Evolutionary conservation across 169 alveolate species (phyloP).

Genomic region (Pseudocohnilembus persalinus): DNA sequence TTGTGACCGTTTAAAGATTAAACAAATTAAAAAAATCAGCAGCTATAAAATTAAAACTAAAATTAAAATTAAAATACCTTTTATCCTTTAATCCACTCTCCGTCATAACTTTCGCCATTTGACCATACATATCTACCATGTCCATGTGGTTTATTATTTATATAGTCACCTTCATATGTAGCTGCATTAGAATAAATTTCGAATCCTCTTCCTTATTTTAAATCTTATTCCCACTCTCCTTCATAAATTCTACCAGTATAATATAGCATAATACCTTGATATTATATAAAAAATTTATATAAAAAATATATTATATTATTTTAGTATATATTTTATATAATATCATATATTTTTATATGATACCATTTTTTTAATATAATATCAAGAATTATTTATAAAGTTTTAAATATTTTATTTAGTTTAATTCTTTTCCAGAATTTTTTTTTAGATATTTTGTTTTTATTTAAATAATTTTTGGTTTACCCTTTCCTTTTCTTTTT

Average conservation of each 20-base stretch:
- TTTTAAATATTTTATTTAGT: no score
- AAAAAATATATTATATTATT: neutral
- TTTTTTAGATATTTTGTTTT: no score
- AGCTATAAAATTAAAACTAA: no score
- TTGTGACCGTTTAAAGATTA: no score
- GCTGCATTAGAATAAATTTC: constrained; percentile 47
- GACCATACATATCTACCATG: constrained; percentile 54
- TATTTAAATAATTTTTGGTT: no score
- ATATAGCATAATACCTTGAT: constrained; percentile 35
- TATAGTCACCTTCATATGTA: constrained; percentile 47
- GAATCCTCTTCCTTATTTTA: constrained; percentile 50
- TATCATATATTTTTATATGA: neutral
- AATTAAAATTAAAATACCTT: neutral
- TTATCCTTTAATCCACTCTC: constrained; percentile 52
- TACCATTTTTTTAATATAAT: neutral
- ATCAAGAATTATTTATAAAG: neutral
- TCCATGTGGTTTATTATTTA: constrained; percentile 53
- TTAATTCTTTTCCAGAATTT: no score
- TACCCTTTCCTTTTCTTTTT: constrained; percentile 27
- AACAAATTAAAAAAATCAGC: no score
- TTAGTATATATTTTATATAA: no score
- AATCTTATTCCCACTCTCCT: constrained; percentile 50
- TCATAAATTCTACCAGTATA: constrained; percentile 50
- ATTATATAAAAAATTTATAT: neutral
- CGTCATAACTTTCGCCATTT: constrained; percentile 59